Conservation (phyloP, 176 grass and related monocot genomes). For the Miscanthus lutarioriparius region DNA sequence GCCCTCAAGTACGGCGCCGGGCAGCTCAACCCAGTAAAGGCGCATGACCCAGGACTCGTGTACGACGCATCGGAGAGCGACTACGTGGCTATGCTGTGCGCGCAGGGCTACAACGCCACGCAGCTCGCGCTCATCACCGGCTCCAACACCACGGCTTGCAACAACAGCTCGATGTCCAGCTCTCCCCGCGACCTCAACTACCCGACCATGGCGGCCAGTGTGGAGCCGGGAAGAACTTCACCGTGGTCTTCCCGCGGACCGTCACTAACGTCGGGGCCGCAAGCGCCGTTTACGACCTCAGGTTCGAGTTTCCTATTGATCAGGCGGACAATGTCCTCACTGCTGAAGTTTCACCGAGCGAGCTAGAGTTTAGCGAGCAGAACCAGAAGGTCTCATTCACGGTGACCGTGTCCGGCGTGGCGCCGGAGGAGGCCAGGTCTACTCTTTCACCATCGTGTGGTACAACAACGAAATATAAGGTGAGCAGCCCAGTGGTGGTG, state of each 20-base stretch:
- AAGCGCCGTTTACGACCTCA: not conserved
- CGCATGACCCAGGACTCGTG: slow-evolving; percentile 41
- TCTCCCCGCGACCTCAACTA: slow-evolving; percentile 35
- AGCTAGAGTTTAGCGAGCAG: not conserved
- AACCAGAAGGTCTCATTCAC: not conserved
- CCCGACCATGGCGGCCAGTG: slow-evolving; percentile 40
- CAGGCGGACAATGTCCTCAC: not conserved
- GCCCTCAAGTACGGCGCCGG: slow-evolving; percentile 49
- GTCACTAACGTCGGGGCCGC: slow-evolving; percentile 45
- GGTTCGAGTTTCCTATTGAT: not conserved
- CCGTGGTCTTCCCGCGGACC: slow-evolving; percentile 12
- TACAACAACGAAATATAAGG: not conserved
- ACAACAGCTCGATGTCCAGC: not conserved
- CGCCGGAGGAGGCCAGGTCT: not conserved
- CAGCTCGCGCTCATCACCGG: slow-evolving; percentile 31
- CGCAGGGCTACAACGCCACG: slow-evolving; percentile 39
- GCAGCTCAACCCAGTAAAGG: slow-evolving; percentile 35
- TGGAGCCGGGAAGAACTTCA: not conserved
- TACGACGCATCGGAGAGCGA: slow-evolving; percentile 33
- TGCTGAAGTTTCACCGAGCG: not conserved
- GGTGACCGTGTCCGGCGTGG: slow-evolving; percentile 7
- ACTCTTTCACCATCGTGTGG: slow-evolving; percentile 11
- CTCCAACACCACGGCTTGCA: not conserved
- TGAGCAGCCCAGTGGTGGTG: slow-evolving; percentile 18
- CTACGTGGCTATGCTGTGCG: slow-evolving; percentile 43